phyloP scores from a whole-genome alignment of 495 filamentous ascomycete genomes.

The Neurospora cerealis region DNA sequence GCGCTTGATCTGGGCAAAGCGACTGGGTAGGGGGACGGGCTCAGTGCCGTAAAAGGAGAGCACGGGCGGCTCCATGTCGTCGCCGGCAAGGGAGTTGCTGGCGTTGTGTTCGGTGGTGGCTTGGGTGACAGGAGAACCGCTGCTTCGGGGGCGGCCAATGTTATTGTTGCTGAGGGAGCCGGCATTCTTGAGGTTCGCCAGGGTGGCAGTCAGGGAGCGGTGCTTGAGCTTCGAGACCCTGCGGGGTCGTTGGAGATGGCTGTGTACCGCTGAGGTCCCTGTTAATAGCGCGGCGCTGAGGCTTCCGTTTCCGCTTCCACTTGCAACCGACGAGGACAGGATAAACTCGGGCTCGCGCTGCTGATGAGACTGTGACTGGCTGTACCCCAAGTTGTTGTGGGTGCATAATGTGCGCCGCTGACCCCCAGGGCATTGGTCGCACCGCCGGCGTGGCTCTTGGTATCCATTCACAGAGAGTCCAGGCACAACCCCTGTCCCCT shows the following conservation, averaged over 20 bases:
- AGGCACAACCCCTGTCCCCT: slow-evolving; percentile 5
- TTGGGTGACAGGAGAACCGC: slow-evolving; percentile 1
- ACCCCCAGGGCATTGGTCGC: slow-evolving; percentile 20
- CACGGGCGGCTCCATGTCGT: slow-evolving; percentile 61
- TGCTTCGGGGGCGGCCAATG: slow-evolving; percentile 2
- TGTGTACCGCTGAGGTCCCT: slow-evolving; percentile 1
- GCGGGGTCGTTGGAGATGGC: slow-evolving; percentile 20
- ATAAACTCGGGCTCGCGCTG: slow-evolving; percentile 1
- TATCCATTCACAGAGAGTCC: neutral
- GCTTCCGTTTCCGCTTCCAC: slow-evolving; percentile 17
- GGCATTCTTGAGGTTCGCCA: slow-evolving; percentile 9
- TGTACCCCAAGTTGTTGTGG: slow-evolving; percentile 5
- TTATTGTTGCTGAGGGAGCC: neutral
- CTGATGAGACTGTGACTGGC: slow-evolving; percentile 1
- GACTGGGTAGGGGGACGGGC: slow-evolving; percentile 61
- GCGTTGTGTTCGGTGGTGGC: slow-evolving; percentile 1
- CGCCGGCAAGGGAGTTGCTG: slow-evolving; percentile 1
- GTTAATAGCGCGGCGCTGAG: slow-evolving; percentile 12
- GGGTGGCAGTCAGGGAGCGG: slow-evolving; percentile 19
- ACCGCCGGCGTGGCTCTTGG: slow-evolving; percentile 15
- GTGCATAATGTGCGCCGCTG: slow-evolving; percentile 21
- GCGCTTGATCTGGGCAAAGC: slow-evolving; percentile 70
- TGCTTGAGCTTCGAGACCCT: slow-evolving; percentile 27
- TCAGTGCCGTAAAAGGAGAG: slow-evolving; percentile 63
- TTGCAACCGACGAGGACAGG: neutral